phyloP scores from a whole-genome alignment of 441 rosid genomes.

The Rhodomyrtus psidioides region DNA sequence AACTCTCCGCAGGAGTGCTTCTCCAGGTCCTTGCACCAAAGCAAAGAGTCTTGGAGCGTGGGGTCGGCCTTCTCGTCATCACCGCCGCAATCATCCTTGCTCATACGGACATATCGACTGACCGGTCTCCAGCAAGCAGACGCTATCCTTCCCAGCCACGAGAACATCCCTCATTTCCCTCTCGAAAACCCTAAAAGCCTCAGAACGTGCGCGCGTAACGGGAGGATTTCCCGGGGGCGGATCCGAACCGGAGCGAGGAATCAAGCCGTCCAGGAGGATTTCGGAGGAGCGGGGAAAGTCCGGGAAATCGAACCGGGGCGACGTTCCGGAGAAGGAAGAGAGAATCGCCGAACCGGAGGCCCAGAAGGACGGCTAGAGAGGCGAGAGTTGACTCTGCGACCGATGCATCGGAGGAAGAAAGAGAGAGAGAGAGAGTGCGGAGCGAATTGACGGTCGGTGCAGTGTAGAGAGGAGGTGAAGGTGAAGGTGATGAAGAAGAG shows the following conservation, averaged over 20 bases:
- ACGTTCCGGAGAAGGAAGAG: neutral
- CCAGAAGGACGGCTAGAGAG: neutral
- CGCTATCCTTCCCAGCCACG: slow-evolving; percentile 58
- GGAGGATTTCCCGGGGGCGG: neutral
- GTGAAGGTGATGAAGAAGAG: neutral
- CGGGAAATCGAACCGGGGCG: neutral
- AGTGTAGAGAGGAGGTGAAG: neutral
- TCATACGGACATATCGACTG: slow-evolving; percentile 66
- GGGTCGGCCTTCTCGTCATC: slow-evolving; percentile 24
- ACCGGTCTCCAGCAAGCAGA: slow-evolving; percentile 71
- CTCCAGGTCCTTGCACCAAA: slow-evolving; percentile 78
- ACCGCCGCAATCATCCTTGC: slow-evolving; percentile 30
- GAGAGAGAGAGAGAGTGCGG: too few relatives aligned
- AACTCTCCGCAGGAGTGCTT: slow-evolving; percentile 71
- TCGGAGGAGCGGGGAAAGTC: too few relatives aligned
- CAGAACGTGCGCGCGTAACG: neutral
- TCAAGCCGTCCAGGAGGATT: neutral
- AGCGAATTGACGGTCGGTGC: neutral
- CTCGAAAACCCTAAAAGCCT: neutral
- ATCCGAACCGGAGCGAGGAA: neutral
- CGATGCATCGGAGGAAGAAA: neutral
- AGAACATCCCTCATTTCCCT: slow-evolving; percentile 89
- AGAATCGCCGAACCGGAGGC: neutral
- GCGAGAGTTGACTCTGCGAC: neutral
- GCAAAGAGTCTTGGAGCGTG: slow-evolving; percentile 31